Base-by-base conservation (phyloP, 306 rosid species). In the Myrica gale region DNA sequence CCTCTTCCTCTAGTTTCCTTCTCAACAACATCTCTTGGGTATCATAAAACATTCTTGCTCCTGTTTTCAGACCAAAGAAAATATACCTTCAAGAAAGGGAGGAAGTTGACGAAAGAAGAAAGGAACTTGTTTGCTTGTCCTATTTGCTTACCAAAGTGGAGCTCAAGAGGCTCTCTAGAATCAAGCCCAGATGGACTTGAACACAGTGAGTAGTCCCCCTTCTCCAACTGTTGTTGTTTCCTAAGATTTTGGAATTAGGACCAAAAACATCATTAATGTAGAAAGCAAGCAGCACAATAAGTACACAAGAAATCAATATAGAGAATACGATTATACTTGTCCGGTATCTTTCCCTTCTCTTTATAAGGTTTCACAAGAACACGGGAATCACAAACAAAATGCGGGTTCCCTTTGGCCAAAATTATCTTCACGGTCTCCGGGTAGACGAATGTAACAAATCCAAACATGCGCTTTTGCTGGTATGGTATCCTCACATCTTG, bases 401-500 rank as follows among this genome's bases (percentile, higher is more conserved):
- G 98, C 19, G 98, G 98, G 79, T 95, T 95, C 62, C 98, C 98
- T 80, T 95, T 92, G 47, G 96, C 84, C 78, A 95, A 77, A 80
- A 95, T 95, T 80, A 81, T 85, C 86, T 89, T 90, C 61, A 90
- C 98, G 1, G 98, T 95, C 84, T 95, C 98, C 15, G 98, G 96
- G 72, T 85, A 91, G 87, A 92, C 93, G 71, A 95, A 95, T 17
- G 97, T 95, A 52, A 95, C 98, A 76, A 95, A 95, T 44, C 98
- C 98, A 66, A 95, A 95, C 98, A 95, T 95, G 45, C 98, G 85
- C 82, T 95, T 95, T 76, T 92, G 98, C 84, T 95, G 98, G 84
- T 95, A 95, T 5, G 98, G 98, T 77, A 95, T 95, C 82, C 98
- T 88, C 44, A 95, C 98, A 80, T 95, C 98, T 90, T 95, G 98